Conservation (phyloP, 257 asterid genomes). For the Solanum peruvianum region DNA sequence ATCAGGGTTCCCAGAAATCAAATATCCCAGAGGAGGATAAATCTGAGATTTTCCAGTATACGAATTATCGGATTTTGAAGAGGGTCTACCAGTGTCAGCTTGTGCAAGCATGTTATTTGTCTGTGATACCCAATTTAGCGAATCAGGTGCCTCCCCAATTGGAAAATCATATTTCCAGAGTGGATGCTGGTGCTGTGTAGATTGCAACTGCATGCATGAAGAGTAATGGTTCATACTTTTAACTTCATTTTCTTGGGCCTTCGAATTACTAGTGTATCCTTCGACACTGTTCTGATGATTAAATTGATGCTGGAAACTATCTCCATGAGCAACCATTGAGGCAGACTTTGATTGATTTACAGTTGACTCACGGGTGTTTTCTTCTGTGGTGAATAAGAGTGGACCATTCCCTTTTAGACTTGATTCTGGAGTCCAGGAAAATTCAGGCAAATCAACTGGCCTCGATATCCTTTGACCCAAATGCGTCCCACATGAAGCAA, state of each 20-base stretch:
- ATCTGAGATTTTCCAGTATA: background rate
- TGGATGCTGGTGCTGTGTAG: background rate
- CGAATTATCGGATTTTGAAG: background rate
- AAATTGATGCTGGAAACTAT: background rate
- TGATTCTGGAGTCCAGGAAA: background rate
- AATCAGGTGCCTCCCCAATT: background rate
- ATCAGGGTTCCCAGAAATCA: background rate
- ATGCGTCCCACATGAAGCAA: background rate
- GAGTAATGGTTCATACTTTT: background rate
- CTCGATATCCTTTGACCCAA: slow-evolving; percentile 2
- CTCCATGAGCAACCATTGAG: background rate
- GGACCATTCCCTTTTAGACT: background rate
- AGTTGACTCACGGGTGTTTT: background rate
- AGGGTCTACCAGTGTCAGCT: background rate
- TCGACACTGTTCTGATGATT: background rate
- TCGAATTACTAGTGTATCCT: background rate
- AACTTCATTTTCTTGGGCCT: background rate
- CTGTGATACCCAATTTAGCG: background rate
- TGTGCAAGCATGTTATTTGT: background rate
- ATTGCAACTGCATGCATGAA: background rate
- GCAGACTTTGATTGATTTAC: background rate
- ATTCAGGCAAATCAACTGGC: background rate
- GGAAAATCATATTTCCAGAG: background rate
- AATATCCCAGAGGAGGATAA: background rate
- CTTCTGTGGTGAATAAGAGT: background rate